Evolutionary conservation across 2,329 filamentous ascomycete genomes (phyloP).

Genomic region (Myriosclerotinia duriaeana): DNA sequence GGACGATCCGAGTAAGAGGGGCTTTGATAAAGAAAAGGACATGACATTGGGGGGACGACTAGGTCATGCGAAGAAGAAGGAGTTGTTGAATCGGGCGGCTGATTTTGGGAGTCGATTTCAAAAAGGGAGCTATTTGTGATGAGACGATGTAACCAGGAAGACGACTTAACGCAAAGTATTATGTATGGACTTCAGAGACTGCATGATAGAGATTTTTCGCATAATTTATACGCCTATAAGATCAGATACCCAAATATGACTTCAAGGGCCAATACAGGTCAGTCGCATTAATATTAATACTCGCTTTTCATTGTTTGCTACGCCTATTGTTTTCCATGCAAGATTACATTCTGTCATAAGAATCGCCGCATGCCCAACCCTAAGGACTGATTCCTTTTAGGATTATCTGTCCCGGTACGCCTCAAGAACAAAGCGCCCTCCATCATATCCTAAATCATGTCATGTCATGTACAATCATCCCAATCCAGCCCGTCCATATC

Average conservation of each 20-base stretch:
- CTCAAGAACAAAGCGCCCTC: neutral
- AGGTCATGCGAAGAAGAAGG: slow-evolving; percentile 68
- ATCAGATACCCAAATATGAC: neutral
- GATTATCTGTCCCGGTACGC: neutral
- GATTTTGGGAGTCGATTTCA: slow-evolving; percentile 62
- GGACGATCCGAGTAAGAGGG: slow-evolving; percentile 86
- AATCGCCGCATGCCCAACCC: neutral
- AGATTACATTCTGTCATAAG: slow-evolving; percentile 2
- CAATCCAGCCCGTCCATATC: neutral
- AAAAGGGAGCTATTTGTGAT: slow-evolving; percentile 53
- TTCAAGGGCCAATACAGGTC: neutral
- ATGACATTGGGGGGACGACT: slow-evolving; percentile 76
- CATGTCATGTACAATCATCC: slow-evolving; percentile 3
- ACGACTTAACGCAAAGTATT: neutral
- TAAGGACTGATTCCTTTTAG: neutral
- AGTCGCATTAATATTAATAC: neutral
- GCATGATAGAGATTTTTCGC: neutral
- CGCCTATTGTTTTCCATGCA: neutral
- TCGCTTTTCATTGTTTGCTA: neutral
- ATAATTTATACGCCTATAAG: neutral
- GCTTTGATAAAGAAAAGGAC: slow-evolving; percentile 91
- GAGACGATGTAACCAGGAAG: neutral
- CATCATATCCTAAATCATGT: slow-evolving; percentile 3
- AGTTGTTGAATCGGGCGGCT: slow-evolving; percentile 75
- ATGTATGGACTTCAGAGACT: neutral